Conservation (phyloP, 1,284 basidiomycete species). For the Gomphus bonarii region DNA sequence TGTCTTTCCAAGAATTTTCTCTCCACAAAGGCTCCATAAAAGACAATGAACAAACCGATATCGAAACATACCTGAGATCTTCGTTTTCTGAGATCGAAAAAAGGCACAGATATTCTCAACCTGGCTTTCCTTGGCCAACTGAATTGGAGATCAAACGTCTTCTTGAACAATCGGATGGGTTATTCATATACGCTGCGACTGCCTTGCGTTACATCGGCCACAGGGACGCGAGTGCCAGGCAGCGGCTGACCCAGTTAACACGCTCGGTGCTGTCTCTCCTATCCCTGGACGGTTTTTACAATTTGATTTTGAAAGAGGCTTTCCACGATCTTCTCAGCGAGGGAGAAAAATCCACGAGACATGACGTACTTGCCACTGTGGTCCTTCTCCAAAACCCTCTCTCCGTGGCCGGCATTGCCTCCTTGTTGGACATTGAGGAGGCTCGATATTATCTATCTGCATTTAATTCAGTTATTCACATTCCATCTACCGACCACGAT, state of each 20-base stretch:
- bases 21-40: too few relatives aligned
- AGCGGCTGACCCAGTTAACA: background rate
- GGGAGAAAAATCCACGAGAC: background rate
- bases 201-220: background rate
- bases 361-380: too few relatives aligned
- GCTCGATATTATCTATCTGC: background rate
- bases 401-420: background rate
- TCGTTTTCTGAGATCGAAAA: background rate
- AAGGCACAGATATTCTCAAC: background rate
- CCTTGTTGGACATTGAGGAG: background rate
- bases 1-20: too few relatives aligned
- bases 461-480: background rate
- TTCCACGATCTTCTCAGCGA: background rate
- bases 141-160: background rate
- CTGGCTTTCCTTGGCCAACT: background rate
- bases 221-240: background rate
- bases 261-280: background rate
- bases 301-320: background rate
- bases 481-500: background rate
- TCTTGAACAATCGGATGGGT: background rate
- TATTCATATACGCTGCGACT: slow-evolving; percentile 11
- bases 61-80: background rate
- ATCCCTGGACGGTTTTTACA: background rate
- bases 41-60: background rate
- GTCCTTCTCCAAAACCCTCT: too few relatives aligned